A percentile compares a stretch with the other conserved stretches of the same genome.
Evolutionary conservation across 2,329 filamentous ascomycete species (phyloP).

Genomic region (Clarireedia hainanense): DNA sequence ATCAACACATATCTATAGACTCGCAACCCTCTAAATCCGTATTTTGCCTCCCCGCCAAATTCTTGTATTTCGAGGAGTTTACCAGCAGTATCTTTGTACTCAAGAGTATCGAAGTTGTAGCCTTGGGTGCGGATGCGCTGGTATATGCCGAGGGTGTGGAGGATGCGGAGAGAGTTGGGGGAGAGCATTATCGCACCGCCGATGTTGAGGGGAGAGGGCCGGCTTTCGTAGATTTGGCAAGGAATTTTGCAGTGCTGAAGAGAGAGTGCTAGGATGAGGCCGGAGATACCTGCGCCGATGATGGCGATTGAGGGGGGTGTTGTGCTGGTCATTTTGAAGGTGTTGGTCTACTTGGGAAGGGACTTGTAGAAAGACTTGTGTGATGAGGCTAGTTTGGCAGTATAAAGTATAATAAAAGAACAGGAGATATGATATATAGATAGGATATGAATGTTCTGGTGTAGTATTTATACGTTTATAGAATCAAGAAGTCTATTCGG

Average conservation of each 20-base stretch:
- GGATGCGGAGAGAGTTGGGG: constrained; percentile 47
- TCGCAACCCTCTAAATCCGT: constrained; percentile 45
- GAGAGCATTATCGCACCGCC: constrained; percentile 52
- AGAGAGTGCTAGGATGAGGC: constrained; percentile 46
- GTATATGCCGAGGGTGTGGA: constrained; percentile 44
- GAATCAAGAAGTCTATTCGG: too few relatives aligned
- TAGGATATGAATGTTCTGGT: too few relatives aligned
- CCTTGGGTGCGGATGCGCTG: constrained; percentile 35
- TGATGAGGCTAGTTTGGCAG: too few relatives aligned
- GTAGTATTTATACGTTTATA: too few relatives aligned
- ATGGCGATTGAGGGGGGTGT: constrained; percentile 31
- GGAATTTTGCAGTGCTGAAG: constrained; percentile 44
- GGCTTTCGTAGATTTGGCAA: constrained; percentile 44
- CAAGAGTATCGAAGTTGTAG: constrained; percentile 45
- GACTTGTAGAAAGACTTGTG: too few relatives aligned
- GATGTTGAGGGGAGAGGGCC: constrained; percentile 36
- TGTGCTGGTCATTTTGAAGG: too few relatives aligned
- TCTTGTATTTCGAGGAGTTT: constrained; percentile 36
- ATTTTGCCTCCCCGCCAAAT: constrained; percentile 39
- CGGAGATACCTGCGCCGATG: constrained; percentile 41
- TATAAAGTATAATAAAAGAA: too few relatives aligned
- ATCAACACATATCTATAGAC: constrained; percentile 47
- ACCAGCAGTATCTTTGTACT: constrained; percentile 27
- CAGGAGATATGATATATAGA: too few relatives aligned
- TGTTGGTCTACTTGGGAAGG: too few relatives aligned